A percentile compares a stretch with the other conserved stretches of the same genome.
Conservation (phyloP, 345 rosid genomes). For the Sisymbrium irio region DNA sequence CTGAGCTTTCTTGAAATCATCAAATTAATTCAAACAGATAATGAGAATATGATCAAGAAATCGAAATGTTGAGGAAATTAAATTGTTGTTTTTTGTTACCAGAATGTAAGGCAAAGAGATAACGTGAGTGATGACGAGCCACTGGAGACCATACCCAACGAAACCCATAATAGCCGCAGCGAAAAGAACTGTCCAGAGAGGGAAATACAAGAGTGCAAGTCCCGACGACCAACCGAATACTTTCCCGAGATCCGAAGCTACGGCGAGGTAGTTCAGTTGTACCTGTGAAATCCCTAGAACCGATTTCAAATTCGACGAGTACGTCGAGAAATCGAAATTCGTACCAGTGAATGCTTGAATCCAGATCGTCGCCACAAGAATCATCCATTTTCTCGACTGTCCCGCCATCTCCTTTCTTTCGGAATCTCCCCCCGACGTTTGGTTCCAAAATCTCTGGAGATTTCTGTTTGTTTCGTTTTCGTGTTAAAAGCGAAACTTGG, state of each 20-base stretch:
- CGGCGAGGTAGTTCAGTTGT: conserved; percentile 81
- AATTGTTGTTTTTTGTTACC: conserved; percentile 47
- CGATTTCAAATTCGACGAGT: conserved; percentile 73
- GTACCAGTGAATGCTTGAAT: conserved; percentile 97
- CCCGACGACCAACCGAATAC: conserved; percentile 97
- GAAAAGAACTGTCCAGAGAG: conserved; percentile 72
- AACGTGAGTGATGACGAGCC: conserved; percentile 64
- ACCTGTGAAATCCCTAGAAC: conserved; percentile 84
- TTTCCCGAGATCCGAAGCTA: conserved; percentile 94
- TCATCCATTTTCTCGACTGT: conserved; percentile 93
- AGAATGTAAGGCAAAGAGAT: conserved; percentile 72
- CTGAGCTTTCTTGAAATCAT: not conserved
- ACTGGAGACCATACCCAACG: conserved; percentile 78
- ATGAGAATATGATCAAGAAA: not conserved
- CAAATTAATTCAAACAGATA: conserved; percentile 8
- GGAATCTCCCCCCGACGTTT: not conserved
- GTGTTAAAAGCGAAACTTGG: not conserved
- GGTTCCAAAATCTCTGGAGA: conserved; percentile 13
- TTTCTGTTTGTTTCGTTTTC: not conserved
- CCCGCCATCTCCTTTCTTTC: conserved; percentile 51
- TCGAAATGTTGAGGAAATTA: not conserved
- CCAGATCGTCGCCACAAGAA: conserved; percentile 90
- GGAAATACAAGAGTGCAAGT: conserved; percentile 69
- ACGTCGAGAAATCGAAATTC: conserved; percentile 92
- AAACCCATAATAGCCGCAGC: conserved; percentile 84